Percentiles rank a stretch among this genome's conserved stretches.
Conservation (phyloP, 768 basidiomycete species). For the Gautieria morchelliformis region DNA sequence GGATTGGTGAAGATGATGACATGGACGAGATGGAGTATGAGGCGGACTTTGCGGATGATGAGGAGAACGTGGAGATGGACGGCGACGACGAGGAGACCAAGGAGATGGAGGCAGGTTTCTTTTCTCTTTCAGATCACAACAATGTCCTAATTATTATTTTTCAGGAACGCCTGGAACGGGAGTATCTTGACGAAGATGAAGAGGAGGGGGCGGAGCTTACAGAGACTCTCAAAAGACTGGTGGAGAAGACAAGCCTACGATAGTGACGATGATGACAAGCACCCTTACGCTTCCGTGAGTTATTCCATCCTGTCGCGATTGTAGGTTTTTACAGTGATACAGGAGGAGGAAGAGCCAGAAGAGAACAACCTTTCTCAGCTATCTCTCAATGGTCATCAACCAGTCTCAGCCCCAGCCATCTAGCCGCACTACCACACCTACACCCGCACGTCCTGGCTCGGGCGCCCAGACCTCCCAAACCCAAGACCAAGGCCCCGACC, state of each 20-base stretch:
- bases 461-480: constrained; percentile 30
- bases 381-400: constrained; percentile 8
- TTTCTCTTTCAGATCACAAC: neutral
- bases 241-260: constrained; percentile 70
- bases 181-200: constrained; percentile 74
- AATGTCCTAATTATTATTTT: constrained; percentile 5
- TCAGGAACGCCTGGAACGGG: constrained; percentile 77
- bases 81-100: constrained; percentile 82
- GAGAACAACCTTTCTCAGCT: constrained; percentile 24
- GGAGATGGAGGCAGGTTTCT: constrained; percentile 55
- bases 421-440: neutral
- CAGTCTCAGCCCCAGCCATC: constrained; percentile 10
- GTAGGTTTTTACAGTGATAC: constrained; percentile 10
- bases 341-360: constrained; percentile 71
- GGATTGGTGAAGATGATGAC: constrained; percentile 72
- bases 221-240: constrained; percentile 76
- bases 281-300: constrained; percentile 74
- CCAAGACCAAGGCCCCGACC: constrained; percentile 15
- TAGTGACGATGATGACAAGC: constrained; percentile 58
- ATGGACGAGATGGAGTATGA: constrained; percentile 77
- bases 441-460: constrained; percentile 8
- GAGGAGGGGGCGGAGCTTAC: constrained; percentile 51
- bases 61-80: constrained; percentile 58
- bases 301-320: neutral
- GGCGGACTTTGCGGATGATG: constrained; percentile 81